Conservation (phyloP, 2,329 filamentous ascomycete species). For the Aspergillus pseudoterreus region DNA sequence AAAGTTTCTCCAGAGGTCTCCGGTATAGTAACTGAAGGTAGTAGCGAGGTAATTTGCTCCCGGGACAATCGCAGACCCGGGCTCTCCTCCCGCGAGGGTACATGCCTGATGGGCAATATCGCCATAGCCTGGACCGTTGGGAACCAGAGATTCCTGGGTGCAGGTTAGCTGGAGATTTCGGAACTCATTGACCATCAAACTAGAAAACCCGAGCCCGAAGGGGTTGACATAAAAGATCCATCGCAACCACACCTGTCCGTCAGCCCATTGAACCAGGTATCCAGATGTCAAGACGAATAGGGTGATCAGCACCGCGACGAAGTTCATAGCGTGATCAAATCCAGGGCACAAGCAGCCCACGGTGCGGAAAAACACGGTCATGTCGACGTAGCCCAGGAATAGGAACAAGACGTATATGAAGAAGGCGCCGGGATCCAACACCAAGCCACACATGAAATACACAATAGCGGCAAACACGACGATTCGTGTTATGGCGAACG, state of each 20-base stretch:
- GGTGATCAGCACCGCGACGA: conserved; percentile 73
- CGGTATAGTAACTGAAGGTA: conserved; percentile 63
- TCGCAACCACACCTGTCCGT: conserved; percentile 69
- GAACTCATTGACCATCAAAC: conserved; percentile 87
- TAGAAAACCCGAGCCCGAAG: conserved; percentile 69
- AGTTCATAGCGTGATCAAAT: conserved; percentile 82
- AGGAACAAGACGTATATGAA: conserved; percentile 74
- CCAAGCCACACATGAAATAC: conserved; percentile 73
- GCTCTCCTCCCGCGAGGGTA: conserved; percentile 67
- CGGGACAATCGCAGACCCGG: conserved; percentile 61
- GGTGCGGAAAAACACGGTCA: conserved; percentile 75
- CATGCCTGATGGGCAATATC: conserved; percentile 75
- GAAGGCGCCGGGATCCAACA: conserved; percentile 68
- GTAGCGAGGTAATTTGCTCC: conserved; percentile 67
- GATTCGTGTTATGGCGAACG: conserved; percentile 68
- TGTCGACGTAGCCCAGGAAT: conserved; percentile 64
- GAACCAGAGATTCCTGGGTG: conserved; percentile 64
- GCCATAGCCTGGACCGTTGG: conserved; percentile 65
- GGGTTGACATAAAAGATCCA: conserved; percentile 80
- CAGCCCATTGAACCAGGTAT: conserved; percentile 77
- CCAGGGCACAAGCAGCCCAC: conserved; percentile 72
- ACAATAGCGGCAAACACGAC: conserved; percentile 70
- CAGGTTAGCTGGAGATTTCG: conserved; percentile 65
- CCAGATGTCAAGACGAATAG: conserved; percentile 78
- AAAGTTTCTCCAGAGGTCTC: conserved; percentile 66